Percentiles rank a stretch among this genome's conserved stretches.
Conservation (phyloP, 306 rosid species). For the Fragaria iinumae region DNA sequence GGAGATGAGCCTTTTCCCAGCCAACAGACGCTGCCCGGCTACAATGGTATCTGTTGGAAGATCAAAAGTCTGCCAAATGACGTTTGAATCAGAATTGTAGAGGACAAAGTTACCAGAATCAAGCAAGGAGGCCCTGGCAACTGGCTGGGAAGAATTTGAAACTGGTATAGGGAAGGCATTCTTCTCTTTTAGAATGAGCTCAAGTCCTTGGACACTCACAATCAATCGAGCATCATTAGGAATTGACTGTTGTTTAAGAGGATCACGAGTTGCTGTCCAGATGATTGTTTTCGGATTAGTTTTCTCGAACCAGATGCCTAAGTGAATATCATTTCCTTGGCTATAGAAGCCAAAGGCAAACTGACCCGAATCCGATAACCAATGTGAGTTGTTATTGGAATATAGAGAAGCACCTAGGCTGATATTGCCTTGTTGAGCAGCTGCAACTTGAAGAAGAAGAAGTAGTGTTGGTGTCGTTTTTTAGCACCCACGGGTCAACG, state of each 20-base stretch:
- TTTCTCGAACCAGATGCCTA: slow-evolving; percentile 26
- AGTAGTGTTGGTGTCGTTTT: too few relatives aligned
- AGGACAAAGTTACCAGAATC: slow-evolving; percentile 36
- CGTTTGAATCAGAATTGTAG: not conserved
- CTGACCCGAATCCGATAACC: slow-evolving; percentile 16
- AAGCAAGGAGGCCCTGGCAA: slow-evolving; percentile 25
- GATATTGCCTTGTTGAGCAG: slow-evolving; percentile 1
- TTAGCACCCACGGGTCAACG: too few relatives aligned
- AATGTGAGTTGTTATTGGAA: not conserved
- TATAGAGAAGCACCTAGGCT: slow-evolving; percentile 9
- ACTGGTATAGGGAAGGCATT: not conserved
- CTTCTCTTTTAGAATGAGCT: not conserved
- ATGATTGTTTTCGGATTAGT: slow-evolving; percentile 26
- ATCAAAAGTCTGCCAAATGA: slow-evolving; percentile 28
- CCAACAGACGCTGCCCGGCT: not conserved
- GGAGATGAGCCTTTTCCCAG: slow-evolving; percentile 9
- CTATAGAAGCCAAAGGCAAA: slow-evolving; percentile 34
- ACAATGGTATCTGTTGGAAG: slow-evolving; percentile 30
- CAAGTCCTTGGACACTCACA: not conserved
- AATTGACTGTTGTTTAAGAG: not conserved
- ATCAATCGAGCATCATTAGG: not conserved
- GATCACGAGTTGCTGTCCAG: slow-evolving; percentile 30
- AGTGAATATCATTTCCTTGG: not conserved
- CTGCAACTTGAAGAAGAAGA: not conserved
- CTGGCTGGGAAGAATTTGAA: not conserved